These are phyloP conservation scores for Erodium chrysanthum DNA, from an alignment of 441 rosid species.

Conservation along the genomic window DNA sequence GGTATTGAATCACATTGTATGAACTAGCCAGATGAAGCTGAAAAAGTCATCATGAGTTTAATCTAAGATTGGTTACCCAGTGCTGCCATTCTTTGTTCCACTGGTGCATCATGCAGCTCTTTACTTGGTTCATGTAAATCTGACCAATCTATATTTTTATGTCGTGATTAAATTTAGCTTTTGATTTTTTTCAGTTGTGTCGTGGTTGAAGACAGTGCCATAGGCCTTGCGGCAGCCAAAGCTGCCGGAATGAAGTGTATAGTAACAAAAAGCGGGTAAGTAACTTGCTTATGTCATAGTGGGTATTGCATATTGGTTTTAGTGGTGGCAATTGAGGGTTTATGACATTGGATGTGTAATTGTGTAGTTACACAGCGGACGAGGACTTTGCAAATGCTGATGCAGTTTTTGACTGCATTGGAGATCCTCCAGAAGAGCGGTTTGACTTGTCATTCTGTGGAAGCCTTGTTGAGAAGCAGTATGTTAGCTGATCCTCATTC, in stretches of 20 bases:
- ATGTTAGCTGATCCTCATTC: slow-evolving; percentile 34
- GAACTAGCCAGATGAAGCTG: background rate
- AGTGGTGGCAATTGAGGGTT: no score
- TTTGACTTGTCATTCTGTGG: slow-evolving; percentile 77
- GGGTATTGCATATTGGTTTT: no score
- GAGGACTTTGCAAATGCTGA: slow-evolving; percentile 85
- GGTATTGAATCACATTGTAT: slow-evolving; percentile 32
- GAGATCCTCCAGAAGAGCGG: slow-evolving; percentile 87
- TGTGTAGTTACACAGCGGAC: slow-evolving; percentile 64
- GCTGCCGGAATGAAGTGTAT: slow-evolving; percentile 94
- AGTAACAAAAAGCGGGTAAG: slow-evolving; percentile 83
- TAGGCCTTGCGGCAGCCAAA: slow-evolving; percentile 94
- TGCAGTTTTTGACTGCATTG: slow-evolving; percentile 81
- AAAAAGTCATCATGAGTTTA: background rate
- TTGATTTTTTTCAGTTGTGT: slow-evolving; percentile 54
- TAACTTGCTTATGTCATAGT: background rate
- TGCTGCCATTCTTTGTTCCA: no score
- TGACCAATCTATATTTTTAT: background rate
- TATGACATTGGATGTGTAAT: no score
- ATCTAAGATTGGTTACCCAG: background rate
- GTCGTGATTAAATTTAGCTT: background rate
- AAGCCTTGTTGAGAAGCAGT: slow-evolving; percentile 70
- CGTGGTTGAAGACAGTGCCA: slow-evolving; percentile 86
- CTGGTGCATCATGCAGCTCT: no score
- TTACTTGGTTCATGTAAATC: no score